These are phyloP conservation scores for Penicillium coprophilum DNA, from an alignment of 495 filamentous ascomycete species.

Conservation along the genomic window DNA sequence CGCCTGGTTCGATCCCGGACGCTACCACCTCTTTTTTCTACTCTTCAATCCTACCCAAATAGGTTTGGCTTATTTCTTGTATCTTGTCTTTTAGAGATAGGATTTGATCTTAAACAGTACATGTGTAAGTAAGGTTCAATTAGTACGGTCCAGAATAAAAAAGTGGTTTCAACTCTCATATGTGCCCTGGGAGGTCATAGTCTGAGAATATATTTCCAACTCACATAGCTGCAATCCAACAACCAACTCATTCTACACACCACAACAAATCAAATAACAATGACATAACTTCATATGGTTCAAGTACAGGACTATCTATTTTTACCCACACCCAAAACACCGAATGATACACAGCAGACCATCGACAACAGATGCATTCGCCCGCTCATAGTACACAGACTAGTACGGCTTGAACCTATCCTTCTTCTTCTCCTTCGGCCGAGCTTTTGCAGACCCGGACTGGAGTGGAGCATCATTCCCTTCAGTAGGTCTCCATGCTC, in stretches of 20 bases:
- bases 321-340: conserved; percentile 18
- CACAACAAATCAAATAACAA: not conserved
- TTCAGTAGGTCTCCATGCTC: conserved; percentile 39
- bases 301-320: conserved; percentile 14
- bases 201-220: not conserved
- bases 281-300: not conserved
- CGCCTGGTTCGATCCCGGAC: conserved; percentile 45
- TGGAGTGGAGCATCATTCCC: conserved; percentile 20
- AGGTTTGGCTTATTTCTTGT: not conserved
- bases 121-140: not conserved
- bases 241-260: not conserved
- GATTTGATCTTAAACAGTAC: no score
- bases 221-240: not conserved
- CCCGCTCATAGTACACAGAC: conserved; percentile 7
- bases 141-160: not conserved
- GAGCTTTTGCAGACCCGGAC: conserved; percentile 26
- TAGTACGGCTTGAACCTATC: conserved; percentile 47
- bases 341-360: conserved; percentile 23
- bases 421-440: conserved; percentile 42
- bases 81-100: not conserved
- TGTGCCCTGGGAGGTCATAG: not conserved
- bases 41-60: not conserved
- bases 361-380: conserved; percentile 10
- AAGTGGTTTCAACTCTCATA: not conserved
- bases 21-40: conserved; percentile 31